Conservation (phyloP, 352 stramenopile genomes). For the Phytophthora syringae region DNA sequence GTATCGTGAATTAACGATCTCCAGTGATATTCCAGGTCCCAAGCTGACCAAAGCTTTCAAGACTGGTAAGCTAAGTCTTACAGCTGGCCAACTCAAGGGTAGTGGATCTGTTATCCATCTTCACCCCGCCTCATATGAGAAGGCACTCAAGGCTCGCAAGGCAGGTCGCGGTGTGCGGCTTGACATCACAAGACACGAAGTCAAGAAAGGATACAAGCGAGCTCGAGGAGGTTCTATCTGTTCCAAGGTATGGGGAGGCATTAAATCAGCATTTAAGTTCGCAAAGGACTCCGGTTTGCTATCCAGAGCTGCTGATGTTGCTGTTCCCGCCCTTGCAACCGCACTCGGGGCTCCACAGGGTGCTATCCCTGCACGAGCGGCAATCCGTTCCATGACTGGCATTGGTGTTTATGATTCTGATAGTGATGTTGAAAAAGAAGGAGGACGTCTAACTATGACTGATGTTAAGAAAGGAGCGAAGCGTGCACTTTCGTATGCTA, state of each 20-base stretch:
- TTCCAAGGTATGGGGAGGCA: too few species aligned
- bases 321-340: slow-evolving; percentile 13
- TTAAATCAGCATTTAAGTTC: too few species aligned
- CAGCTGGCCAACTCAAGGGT: slow-evolving; percentile 13
- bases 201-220: not conserved
- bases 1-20: slow-evolving; percentile 18
- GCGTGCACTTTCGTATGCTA: slow-evolving; percentile 10
- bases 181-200: slow-evolving; percentile 6
- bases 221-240: slow-evolving; percentile 14
- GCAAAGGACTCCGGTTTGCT: too few species aligned
- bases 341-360: slow-evolving; percentile 4
- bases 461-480: slow-evolving; percentile 17
- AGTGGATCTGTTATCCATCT: slow-evolving; percentile 17
- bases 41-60: slow-evolving; percentile 9
- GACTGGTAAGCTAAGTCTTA: slow-evolving; percentile 12
- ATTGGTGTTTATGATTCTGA: slow-evolving; percentile 21
- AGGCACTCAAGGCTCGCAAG: slow-evolving; percentile 8
- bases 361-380: too few species aligned
- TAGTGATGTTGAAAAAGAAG: slow-evolving; percentile 13
- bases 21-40: not conserved
- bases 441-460: slow-evolving; percentile 1
- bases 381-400: slow-evolving; percentile 13
- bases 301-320: slow-evolving; percentile 13
- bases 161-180: not conserved
- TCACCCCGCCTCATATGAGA: slow-evolving; percentile 24